A percentile compares a stretch with the other conserved stretches of the same genome.
Conservation (phyloP, 495 filamentous ascomycete species). For the Cercophora newfieldiana region DNA sequence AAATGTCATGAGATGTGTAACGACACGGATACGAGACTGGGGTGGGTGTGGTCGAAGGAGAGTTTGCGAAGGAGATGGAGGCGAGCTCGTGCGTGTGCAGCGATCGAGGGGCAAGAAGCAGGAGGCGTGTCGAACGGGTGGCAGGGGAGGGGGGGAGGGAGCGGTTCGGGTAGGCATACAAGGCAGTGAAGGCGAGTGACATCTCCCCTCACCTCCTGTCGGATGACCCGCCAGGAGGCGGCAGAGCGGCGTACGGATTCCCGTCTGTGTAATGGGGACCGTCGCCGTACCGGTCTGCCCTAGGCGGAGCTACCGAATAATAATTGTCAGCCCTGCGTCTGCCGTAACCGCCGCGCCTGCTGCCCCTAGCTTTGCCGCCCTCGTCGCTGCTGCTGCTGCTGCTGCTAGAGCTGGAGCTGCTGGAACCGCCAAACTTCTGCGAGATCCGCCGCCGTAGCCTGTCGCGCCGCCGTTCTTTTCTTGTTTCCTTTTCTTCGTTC, state of each 20-base stretch:
- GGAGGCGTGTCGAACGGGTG: neutral
- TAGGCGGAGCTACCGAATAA: constrained; percentile 38
- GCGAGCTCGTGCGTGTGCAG: neutral
- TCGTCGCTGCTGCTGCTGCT: constrained; percentile 26
- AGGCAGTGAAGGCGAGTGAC: neutral
- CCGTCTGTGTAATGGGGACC: constrained; percentile 53
- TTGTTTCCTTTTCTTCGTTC: constrained; percentile 42
- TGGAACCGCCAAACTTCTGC: neutral
- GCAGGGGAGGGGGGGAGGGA: neutral
- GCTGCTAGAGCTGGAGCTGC: neutral
- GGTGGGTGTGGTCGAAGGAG: neutral
- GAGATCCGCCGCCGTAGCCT: neutral
- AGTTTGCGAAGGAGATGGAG: neutral
- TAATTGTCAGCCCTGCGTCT: constrained; percentile 45
- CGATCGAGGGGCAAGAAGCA: neutral
- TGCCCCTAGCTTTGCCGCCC: constrained; percentile 40
- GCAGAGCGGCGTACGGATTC: constrained; percentile 51
- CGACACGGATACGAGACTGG: neutral
- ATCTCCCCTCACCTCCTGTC: constrained; percentile 37
- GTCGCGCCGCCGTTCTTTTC: constrained; percentile 40
- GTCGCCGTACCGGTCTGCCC: constrained; percentile 36
- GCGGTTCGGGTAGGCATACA: constrained; percentile 12
- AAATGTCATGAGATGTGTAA: neutral
- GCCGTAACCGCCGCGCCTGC: constrained; percentile 21
- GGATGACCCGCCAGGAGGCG: constrained; percentile 42